Evolutionary conservation across 441 rosid species (phyloP).

Genomic region (Erysimum pusillum): DNA sequence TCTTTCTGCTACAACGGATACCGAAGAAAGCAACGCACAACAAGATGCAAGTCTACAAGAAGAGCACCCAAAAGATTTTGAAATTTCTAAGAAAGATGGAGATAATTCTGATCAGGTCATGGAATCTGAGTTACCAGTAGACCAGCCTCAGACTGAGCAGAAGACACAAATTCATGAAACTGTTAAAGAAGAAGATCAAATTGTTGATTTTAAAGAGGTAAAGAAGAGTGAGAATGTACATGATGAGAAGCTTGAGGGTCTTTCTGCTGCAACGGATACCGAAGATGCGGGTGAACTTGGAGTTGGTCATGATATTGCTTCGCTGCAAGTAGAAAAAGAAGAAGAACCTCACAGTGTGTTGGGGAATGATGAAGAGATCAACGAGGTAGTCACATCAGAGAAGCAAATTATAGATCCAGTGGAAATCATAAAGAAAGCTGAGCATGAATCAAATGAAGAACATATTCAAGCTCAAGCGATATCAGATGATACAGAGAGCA

Average conservation of each 20-base stretch:
- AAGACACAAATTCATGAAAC: constrained; percentile 28
- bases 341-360: constrained; percentile 6
- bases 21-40: too few relatives aligned
- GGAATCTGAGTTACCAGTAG: too few relatives aligned
- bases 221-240: constrained; percentile 28
- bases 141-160: background rate
- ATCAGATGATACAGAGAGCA: constrained; percentile 19
- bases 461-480: background rate
- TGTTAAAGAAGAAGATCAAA: constrained; percentile 20
- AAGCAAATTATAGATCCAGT: constrained; percentile 5
- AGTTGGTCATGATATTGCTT: constrained; percentile 26
- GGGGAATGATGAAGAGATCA: constrained; percentile 22
- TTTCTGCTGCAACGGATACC: background rate
- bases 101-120: too few relatives aligned
- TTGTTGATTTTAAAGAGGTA: constrained; percentile 17
- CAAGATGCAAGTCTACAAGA: constrained; percentile 33
- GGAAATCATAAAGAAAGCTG: background rate
- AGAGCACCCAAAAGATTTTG: constrained; percentile 31
- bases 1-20: constrained; percentile 12
- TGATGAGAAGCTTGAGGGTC: constrained; percentile 20
- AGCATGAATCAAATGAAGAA: constrained; percentile 31
- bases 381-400: constrained; percentile 19
- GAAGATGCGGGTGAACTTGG: constrained; percentile 31
- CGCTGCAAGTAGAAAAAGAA: constrained; percentile 36
- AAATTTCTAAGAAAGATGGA: constrained; percentile 1